Evolutionary conservation across 257 asterid species (phyloP).

Genomic region (Cordia subcordata): DNA sequence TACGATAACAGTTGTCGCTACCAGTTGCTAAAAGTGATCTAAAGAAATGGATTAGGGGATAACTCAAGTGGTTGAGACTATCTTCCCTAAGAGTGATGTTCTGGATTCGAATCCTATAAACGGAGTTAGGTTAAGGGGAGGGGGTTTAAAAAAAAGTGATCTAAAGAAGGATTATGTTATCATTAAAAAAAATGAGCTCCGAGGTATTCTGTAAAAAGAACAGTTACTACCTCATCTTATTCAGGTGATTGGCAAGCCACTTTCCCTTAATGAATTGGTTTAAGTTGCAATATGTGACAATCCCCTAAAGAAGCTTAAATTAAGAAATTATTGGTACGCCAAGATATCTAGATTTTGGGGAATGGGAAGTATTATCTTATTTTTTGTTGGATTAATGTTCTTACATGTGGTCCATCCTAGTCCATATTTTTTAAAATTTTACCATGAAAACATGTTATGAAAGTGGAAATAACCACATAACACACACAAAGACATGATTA

Average conservation of each 20-base stretch:
- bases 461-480: too few species aligned
- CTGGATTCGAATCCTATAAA: too few species aligned
- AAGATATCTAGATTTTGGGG: conserved; percentile 90
- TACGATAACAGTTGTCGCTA: conserved; percentile 36
- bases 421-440: too few species aligned
- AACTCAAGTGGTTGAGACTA: too few species aligned
- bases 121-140: too few species aligned
- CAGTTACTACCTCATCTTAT: conserved; percentile 63
- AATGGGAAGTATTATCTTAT: conserved; percentile 43
- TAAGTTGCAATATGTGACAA: conserved; percentile 49
- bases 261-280: conserved; percentile 55
- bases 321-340: conserved; percentile 90
- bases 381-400: too few species aligned
- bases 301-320: conserved; percentile 82
- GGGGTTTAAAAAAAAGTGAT: too few species aligned
- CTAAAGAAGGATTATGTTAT: conserved; percentile 56
- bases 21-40: conserved; percentile 31
- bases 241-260: conserved; percentile 48
- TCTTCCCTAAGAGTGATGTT: too few species aligned
- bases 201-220: conserved; percentile 59
- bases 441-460: too few species aligned
- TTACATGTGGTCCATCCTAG: too few species aligned
- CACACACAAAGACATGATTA: too few species aligned
- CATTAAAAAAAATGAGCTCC: conserved; percentile 45
- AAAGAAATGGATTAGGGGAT: too few species aligned